Evolutionary conservation across 345 rosid species (phyloP).

Genomic region (Mercurialis annua): DNA sequence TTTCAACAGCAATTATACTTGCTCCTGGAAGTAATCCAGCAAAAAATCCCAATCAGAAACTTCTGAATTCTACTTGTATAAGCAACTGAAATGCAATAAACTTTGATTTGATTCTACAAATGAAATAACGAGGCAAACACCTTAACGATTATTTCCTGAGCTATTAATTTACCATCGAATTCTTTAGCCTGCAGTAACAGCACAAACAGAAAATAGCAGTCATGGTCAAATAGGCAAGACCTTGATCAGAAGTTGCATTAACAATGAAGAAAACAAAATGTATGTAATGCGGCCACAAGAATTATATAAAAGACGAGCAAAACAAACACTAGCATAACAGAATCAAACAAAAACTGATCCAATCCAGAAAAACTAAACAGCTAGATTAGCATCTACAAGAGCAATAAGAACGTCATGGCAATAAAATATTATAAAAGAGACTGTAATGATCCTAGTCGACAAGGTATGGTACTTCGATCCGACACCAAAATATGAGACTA

Average conservation of each 20-base stretch:
- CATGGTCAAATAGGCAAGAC: slow-evolving; percentile 12
- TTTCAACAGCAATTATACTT: slow-evolving; percentile 36
- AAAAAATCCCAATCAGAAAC: slow-evolving; percentile 39
- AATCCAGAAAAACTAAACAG: not conserved
- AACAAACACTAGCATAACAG: not conserved
- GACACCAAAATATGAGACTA: too few relatives aligned
- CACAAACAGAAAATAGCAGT: slow-evolving; percentile 25
- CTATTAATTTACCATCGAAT: slow-evolving; percentile 21
- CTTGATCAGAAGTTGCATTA: slow-evolving; percentile 1
- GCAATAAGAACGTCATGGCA: too few relatives aligned
- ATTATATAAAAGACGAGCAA: not conserved
- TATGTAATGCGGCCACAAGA: not conserved
- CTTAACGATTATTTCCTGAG: slow-evolving; percentile 28
- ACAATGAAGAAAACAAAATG: not conserved
- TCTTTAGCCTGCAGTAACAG: slow-evolving; percentile 49
- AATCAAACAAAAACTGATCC: not conserved
- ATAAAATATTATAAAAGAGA: too few relatives aligned
- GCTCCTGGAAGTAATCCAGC: slow-evolving; percentile 39
- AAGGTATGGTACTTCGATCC: too few relatives aligned
- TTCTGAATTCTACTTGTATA: slow-evolving; percentile 46
- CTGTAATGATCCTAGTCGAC: too few relatives aligned
- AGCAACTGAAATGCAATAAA: slow-evolving; percentile 40
- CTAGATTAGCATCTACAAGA: too few relatives aligned
- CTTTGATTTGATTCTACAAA: slow-evolving; percentile 32
- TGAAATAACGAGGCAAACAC: slow-evolving; percentile 29